phyloP scores from a whole-genome alignment of 75 land plant genomes.

The Cunninghamia lanceolata region DNA sequence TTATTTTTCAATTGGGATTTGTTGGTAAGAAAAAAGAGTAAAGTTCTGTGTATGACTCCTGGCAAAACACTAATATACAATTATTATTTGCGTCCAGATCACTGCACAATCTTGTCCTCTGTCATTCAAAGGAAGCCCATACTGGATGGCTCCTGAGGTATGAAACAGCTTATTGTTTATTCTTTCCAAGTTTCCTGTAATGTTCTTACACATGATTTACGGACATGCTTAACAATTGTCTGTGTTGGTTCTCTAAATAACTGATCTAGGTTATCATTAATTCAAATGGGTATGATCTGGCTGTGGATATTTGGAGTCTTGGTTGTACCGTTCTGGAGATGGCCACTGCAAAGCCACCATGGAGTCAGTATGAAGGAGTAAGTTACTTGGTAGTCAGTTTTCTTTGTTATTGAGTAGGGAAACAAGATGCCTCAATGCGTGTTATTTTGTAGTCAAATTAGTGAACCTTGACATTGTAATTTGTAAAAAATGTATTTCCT shows the following conservation, averaged over 20 bases:
- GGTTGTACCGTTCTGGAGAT: conserved; percentile 96
- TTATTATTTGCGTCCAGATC: conserved; percentile 37
- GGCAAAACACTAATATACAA: background rate
- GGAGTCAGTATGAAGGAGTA: conserved; percentile 89
- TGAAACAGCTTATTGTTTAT: background rate
- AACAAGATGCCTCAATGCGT: background rate
- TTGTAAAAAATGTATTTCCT: background rate
- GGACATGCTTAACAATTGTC: background rate
- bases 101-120: conserved; percentile 59
- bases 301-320: conserved; percentile 96
- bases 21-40: background rate
- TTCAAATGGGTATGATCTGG: conserved; percentile 64
- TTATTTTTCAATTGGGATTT: background rate
- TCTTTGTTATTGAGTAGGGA: background rate
- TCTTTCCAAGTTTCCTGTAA: conserved; percentile 5
- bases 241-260: background rate
- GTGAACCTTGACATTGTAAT: background rate
- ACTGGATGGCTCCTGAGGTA: conserved; percentile 99
- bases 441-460: background rate
- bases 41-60: background rate
- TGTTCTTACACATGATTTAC: background rate
- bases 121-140: conserved; percentile 88
- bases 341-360: conserved; percentile 93
- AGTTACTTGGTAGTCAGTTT: conserved; percentile 10
- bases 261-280: conserved; percentile 57